These are phyloP conservation scores for Tarenaya hassleriana DNA, from an alignment of 345 rosid species.

Conservation along the genomic window DNA sequence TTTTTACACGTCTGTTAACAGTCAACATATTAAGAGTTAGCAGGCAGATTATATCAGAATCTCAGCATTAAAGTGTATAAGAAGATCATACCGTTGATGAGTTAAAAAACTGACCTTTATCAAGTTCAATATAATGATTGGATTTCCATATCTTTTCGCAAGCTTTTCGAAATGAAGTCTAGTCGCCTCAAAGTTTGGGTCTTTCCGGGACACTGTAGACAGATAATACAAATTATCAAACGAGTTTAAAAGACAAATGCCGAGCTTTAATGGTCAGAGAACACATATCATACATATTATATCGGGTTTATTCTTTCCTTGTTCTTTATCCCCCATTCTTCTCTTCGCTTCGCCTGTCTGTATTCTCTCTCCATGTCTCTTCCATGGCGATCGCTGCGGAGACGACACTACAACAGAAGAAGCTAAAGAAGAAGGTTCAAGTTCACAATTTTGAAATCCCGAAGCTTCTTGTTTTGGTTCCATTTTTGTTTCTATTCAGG, in stretches of 20 bases:
- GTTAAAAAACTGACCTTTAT: conserved; percentile 56
- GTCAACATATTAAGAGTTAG: conserved; percentile 20
- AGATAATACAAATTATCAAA: conserved; percentile 26
- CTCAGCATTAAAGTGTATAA: too few relatives aligned
- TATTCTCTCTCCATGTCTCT: too few relatives aligned
- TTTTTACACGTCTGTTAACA: conserved; percentile 57
- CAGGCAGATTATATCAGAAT: conserved; percentile 10
- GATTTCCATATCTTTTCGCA: conserved; percentile 82
- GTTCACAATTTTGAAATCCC: too few relatives aligned
- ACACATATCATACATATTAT: conserved; percentile 59
- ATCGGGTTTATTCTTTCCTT: too few relatives aligned
- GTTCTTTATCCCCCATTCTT: too few relatives aligned
- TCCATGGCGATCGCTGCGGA: too few relatives aligned
- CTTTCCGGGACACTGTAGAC: conserved; percentile 69
- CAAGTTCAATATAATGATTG: conserved; percentile 74
- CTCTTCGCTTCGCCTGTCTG: too few relatives aligned
- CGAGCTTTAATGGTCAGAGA: conserved; percentile 4
- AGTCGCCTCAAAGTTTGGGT: conserved; percentile 72
- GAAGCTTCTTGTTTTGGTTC: too few relatives aligned
- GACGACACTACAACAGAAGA: too few relatives aligned
- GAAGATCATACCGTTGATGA: conserved; percentile 12
- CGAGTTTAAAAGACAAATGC: neutral
- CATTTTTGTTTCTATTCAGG: too few relatives aligned
- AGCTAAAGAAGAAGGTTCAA: too few relatives aligned
- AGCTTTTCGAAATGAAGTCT: conserved; percentile 90